Evolutionary conservation across 2,329 filamentous ascomycete genomes (phyloP).

Genomic region (Paraconiothyrium sp.): DNA sequence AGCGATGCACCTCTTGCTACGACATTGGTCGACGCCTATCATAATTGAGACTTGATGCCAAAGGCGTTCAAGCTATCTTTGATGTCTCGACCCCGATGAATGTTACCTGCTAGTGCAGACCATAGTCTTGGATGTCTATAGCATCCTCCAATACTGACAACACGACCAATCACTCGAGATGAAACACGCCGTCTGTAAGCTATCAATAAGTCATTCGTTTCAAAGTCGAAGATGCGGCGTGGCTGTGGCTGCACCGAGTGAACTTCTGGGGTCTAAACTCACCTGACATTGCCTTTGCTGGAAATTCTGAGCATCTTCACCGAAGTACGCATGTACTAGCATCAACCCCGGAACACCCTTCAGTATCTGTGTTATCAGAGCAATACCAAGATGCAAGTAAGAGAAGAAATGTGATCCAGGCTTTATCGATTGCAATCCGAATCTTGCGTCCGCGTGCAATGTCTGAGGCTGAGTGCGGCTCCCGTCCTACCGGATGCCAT

Average conservation of each 20-base stretch:
- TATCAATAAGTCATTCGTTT: constrained; percentile 5
- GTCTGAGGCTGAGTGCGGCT: constrained; percentile 19
- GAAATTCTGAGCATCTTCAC: background rate
- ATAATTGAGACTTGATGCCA: background rate
- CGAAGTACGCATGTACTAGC: background rate
- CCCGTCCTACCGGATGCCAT: constrained; percentile 12
- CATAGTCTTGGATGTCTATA: background rate
- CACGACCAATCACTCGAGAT: constrained; percentile 4
- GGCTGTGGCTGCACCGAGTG: constrained; percentile 4
- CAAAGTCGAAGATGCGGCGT: background rate
- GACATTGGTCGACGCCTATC: background rate
- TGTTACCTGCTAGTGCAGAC: background rate
- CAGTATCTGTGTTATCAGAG: background rate
- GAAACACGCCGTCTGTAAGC: background rate
- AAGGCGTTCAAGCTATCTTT: background rate
- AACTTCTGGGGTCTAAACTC: background rate
- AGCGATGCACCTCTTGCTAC: background rate
- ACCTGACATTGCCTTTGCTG: background rate
- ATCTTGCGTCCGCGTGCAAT: background rate
- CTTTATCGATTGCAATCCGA: constrained; percentile 20
- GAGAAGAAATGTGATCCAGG: background rate
- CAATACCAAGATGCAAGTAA: constrained; percentile 8
- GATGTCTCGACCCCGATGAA: background rate
- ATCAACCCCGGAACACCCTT: constrained; percentile 10
- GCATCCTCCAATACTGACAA: background rate